These are phyloP conservation scores for Pseudevernia furfuracea DNA, from an alignment of 495 filamentous ascomycete species.

Conservation along the genomic window DNA sequence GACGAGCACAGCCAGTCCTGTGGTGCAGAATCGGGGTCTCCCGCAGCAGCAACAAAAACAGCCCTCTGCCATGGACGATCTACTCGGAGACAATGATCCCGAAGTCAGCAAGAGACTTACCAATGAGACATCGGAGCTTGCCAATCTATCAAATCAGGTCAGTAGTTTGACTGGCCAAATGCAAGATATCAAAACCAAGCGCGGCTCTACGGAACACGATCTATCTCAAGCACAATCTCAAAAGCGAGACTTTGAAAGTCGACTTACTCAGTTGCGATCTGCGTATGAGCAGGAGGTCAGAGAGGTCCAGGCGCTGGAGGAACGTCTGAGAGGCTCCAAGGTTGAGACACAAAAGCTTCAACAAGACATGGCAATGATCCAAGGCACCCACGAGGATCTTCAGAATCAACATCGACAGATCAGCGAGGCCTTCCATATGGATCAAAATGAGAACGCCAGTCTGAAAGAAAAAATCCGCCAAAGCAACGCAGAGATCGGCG, in stretches of 20 bases:
- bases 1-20: slow-evolving; percentile 35
- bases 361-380: slow-evolving; percentile 70
- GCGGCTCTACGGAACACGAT: slow-evolving; percentile 66
- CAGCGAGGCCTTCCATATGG: slow-evolving; percentile 64
- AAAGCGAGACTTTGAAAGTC: slow-evolving; percentile 84
- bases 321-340: slow-evolving; percentile 64
- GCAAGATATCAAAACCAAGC: slow-evolving; percentile 79
- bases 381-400: slow-evolving; percentile 75
- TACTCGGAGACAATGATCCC: slow-evolving; percentile 89
- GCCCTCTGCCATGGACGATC: slow-evolving; percentile 64
- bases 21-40: slow-evolving; percentile 29
- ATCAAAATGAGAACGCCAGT: slow-evolving; percentile 78
- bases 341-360: slow-evolving; percentile 77
- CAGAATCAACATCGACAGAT: slow-evolving; percentile 76
- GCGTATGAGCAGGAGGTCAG: slow-evolving; percentile 91
- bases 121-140: slow-evolving; percentile 85
- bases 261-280: slow-evolving; percentile 71
- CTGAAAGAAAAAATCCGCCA: slow-evolving; percentile 82
- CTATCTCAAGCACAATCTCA: slow-evolving; percentile 70
- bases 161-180: slow-evolving; percentile 85
- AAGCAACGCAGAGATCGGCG: slow-evolving; percentile 70
- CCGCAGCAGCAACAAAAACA: slow-evolving; percentile 40
- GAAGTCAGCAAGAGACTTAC: slow-evolving; percentile 82
- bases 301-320: slow-evolving; percentile 74
- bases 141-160: slow-evolving; percentile 93